These are phyloP conservation scores for Amauroascus niger DNA, from an alignment of 2,329 filamentous ascomycete species.

Conservation along the genomic window DNA sequence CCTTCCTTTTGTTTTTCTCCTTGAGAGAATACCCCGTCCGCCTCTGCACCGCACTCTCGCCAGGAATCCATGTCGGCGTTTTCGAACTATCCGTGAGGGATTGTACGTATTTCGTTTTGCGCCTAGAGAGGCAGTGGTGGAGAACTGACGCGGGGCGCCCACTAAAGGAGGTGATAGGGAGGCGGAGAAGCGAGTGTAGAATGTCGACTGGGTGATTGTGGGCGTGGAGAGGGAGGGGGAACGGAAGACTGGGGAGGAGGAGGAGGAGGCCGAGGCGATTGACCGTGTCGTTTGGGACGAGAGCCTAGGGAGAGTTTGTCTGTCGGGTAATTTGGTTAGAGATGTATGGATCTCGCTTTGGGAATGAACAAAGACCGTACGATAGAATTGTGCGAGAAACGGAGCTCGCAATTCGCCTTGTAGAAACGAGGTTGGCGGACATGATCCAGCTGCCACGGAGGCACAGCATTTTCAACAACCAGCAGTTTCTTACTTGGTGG, in stretches of 20 bases:
- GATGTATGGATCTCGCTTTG: neutral
- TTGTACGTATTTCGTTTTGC: conserved; percentile 48
- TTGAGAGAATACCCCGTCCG: conserved; percentile 46
- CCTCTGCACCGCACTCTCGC: conserved; percentile 44
- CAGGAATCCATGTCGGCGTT: conserved; percentile 53
- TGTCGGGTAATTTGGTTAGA: neutral
- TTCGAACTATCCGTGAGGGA: conserved; percentile 50
- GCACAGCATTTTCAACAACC: conserved; percentile 6
- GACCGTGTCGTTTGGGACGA: conserved; percentile 12
- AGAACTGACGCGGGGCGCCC: conserved; percentile 34
- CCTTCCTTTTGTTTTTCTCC: conserved; percentile 47
- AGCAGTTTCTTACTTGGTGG: no score
- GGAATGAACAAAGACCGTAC: conserved; percentile 1
- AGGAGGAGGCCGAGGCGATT: conserved; percentile 38
- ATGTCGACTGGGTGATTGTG: conserved; percentile 15
- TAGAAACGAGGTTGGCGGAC: neutral
- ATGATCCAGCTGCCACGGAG: neutral
- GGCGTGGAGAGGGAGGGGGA: conserved; percentile 5
- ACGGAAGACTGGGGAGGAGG: conserved; percentile 24
- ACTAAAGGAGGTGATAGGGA: conserved; percentile 12
- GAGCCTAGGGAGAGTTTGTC: neutral
- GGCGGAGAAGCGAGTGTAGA: neutral
- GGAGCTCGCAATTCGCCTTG: neutral
- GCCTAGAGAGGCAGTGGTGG: conserved; percentile 35
- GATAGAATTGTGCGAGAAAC: neutral